phyloP scores from a whole-genome alignment of 805 yeast species.

The Brettanomyces sp. region DNA sequence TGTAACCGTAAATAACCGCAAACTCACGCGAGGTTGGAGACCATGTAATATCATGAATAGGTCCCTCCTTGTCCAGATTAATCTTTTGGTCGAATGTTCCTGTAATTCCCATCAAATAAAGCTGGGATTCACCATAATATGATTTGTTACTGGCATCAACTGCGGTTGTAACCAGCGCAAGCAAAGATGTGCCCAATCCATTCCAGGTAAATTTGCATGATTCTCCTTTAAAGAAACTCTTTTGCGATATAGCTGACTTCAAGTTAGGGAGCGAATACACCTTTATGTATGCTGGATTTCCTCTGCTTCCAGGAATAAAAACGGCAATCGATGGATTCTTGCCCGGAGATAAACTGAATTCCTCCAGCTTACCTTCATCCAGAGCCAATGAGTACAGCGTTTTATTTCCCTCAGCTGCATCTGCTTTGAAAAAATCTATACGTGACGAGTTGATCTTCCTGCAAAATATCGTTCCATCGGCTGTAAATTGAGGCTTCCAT shows the following conservation, averaged over 20 bases:
- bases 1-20: constrained; percentile 93
- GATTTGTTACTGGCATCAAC: constrained; percentile 90
- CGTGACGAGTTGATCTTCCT: constrained; percentile 43
- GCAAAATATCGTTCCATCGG: constrained; percentile 67
- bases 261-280: constrained; percentile 75
- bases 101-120: constrained; percentile 84
- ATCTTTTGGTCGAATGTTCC: constrained; percentile 89
- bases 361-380: constrained; percentile 35
- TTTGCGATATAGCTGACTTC: constrained; percentile 70
- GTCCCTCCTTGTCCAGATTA: constrained; percentile 83
- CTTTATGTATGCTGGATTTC: constrained; percentile 83
- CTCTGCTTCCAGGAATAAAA: constrained; percentile 76
- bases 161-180: constrained; percentile 92
- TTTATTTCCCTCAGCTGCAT: constrained; percentile 25
- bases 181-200: constrained; percentile 82
- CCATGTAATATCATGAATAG: constrained; percentile 97
- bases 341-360: constrained; percentile 74
- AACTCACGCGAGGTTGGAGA: constrained; percentile 93
- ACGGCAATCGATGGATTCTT: constrained; percentile 84
- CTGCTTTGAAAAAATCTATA: constrained; percentile 55
- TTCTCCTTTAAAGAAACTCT: constrained; percentile 92
- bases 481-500: constrained; percentile 88
- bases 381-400: constrained; percentile 52
- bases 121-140: constrained; percentile 92
- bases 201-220: constrained; percentile 91